Conservation (phyloP, 2,329 filamentous ascomycete species). For the Xylariaceae sp. region DNA sequence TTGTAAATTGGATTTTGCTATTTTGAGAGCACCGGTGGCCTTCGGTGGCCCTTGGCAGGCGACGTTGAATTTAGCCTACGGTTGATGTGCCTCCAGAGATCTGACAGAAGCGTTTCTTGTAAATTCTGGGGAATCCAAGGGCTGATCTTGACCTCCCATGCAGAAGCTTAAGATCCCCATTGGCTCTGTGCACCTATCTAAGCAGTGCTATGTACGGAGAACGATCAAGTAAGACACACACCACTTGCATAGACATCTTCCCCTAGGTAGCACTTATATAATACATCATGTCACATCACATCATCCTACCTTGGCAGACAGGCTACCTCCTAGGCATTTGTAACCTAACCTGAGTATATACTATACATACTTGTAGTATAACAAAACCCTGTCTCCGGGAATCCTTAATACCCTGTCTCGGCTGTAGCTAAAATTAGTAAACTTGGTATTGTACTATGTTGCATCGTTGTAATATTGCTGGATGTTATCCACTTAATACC, state of each 20-base stretch:
- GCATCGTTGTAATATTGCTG: not conserved
- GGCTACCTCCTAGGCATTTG: not conserved
- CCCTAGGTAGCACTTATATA: not conserved
- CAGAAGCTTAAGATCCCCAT: slow-evolving; percentile 6
- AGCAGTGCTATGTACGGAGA: not conserved
- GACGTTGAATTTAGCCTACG: slow-evolving; percentile 30
- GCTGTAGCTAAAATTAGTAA: not conserved
- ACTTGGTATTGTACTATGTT: not conserved
- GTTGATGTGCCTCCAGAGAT: slow-evolving; percentile 25
- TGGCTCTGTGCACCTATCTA: not conserved
- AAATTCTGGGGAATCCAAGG: slow-evolving; percentile 11
- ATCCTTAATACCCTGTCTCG: not conserved
- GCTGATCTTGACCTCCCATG: slow-evolving; percentile 13
- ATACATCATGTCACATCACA: not conserved
- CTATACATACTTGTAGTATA: not conserved
- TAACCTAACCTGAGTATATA: not conserved
- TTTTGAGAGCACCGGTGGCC: slow-evolving; percentile 9
- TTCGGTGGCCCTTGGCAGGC: slow-evolving; percentile 23
- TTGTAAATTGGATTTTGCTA: slow-evolving; percentile 17
- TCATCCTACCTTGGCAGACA: not conserved
- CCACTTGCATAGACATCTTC: not conserved
- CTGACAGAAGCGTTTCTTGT: slow-evolving; percentile 11
- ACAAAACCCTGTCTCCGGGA: not conserved
- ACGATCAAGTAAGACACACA: not conserved
- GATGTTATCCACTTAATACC: not conserved